phyloP scores from a whole-genome alignment of 176 grass and related monocot genomes.

The Dendrocalamus sinicus region DNA sequence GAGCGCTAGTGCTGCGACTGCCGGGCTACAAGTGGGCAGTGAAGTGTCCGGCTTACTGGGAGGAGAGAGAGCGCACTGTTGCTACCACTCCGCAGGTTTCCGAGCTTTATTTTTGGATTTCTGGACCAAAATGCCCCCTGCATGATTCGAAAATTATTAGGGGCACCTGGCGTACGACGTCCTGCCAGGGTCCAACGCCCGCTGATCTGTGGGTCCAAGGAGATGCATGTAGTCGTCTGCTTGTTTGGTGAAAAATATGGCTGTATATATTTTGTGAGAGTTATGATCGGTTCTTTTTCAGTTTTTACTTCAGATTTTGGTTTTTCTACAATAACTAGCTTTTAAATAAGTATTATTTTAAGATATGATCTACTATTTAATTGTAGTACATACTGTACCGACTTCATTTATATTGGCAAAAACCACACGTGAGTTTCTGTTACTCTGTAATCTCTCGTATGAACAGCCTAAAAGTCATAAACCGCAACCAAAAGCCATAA shows the following conservation, averaged over 20 bases:
- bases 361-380: no score
- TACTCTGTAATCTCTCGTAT: no score
- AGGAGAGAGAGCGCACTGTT: not conserved
- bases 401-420: no score
- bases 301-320: no score
- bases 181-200: not conserved
- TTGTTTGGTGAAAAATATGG: not conserved
- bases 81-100: conserved; percentile 51
- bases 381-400: no score
- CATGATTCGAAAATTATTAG: conserved; percentile 25
- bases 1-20: not conserved
- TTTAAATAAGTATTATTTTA: no score
- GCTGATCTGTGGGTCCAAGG: not conserved
- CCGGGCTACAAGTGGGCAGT: conserved; percentile 17
- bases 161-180: not conserved
- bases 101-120: not conserved
- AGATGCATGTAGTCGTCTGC: not conserved
- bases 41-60: not conserved
- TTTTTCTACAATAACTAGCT: no score
- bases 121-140: conserved; percentile 59
- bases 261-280: not conserved
- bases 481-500: no score
- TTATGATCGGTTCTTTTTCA: no score
- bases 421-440: no score
- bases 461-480: no score